These are phyloP conservation scores for Parmelia sp. DNA, from an alignment of 495 filamentous ascomycete species.

Conservation along the genomic window DNA sequence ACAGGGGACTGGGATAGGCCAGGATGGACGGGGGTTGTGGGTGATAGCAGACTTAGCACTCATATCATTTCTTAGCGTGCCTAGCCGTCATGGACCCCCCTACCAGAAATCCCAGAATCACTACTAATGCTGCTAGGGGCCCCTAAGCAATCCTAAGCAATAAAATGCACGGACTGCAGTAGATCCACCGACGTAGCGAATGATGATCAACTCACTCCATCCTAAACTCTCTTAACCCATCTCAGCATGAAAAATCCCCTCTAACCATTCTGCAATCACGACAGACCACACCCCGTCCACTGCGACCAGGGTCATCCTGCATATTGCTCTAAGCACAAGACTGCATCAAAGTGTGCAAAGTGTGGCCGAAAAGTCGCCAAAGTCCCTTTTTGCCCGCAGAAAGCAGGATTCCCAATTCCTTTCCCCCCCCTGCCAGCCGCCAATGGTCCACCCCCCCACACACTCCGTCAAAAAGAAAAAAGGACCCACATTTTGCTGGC, in stretches of 20 bases:
- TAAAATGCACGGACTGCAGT: not conserved
- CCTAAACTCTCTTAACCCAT: too few relatives aligned
- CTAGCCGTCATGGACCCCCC: too few relatives aligned
- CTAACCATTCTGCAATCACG: not conserved
- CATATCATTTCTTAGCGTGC: too few relatives aligned
- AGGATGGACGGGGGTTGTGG: not conserved
- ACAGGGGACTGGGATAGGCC: not conserved
- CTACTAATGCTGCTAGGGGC: too few relatives aligned
- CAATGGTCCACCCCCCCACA: not conserved
- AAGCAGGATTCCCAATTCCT: constrained; percentile 14
- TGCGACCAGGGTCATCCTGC: not conserved
- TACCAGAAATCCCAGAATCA: too few relatives aligned
- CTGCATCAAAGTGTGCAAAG: not conserved
- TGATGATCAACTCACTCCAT: not conserved
- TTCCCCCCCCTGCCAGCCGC: not conserved
- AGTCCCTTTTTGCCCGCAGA: constrained; percentile 1
- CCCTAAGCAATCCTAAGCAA: too few relatives aligned
- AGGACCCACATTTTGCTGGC: constrained; percentile 1
- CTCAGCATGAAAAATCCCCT: too few relatives aligned
- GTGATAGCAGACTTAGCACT: not conserved
- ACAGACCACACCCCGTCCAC: too few relatives aligned
- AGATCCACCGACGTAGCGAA: constrained; percentile 18
- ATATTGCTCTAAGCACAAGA: constrained; percentile 9
- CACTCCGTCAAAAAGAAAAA: not conserved
- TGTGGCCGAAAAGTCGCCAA: not conserved